Conservation (phyloP, 768 basidiomycete species). For the Amanita jacksonii region DNA sequence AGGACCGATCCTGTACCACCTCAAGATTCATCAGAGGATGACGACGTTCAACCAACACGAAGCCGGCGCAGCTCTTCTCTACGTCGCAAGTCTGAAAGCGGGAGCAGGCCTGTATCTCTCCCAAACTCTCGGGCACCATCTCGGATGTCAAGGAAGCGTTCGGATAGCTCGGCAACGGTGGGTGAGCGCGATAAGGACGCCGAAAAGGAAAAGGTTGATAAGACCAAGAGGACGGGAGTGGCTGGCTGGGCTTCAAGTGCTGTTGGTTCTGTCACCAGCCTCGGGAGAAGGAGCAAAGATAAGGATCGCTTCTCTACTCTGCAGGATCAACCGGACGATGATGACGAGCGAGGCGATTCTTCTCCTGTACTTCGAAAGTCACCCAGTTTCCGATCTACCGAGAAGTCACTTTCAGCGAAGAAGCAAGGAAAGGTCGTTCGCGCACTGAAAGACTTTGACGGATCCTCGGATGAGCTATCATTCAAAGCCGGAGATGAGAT, state of each 20-base stretch:
- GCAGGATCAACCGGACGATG: constrained; percentile 32
- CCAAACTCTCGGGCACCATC: constrained; percentile 39
- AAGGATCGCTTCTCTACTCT: constrained; percentile 48
- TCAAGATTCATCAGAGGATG: constrained; percentile 28
- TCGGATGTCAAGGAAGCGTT: constrained; percentile 53
- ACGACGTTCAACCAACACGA: constrained; percentile 14
- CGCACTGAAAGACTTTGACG: constrained; percentile 68
- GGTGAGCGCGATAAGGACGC: constrained; percentile 27
- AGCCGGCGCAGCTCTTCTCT: constrained; percentile 21
- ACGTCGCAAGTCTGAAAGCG: constrained; percentile 13
- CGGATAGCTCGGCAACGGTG: constrained; percentile 43
- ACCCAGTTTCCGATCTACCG: constrained; percentile 18
- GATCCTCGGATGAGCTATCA: constrained; percentile 68
- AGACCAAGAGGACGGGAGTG: constrained; percentile 35
- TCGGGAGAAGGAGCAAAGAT: constrained; percentile 51
- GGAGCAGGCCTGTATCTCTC: constrained; percentile 34
- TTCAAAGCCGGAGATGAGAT: constrained; percentile 73
- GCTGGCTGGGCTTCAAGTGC: constrained; percentile 63
- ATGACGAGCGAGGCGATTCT: constrained; percentile 17
- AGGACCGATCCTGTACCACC: constrained; percentile 12
- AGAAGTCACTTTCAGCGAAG: constrained; percentile 30
- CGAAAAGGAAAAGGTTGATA: constrained; percentile 25
- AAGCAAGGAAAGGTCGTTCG: constrained; percentile 48
- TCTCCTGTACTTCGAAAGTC: constrained; percentile 17
- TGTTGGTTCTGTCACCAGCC: constrained; percentile 49